phyloP scores from a whole-genome alignment of 2,329 filamentous ascomycete species.

The Ceratocystis colombiana region DNA sequence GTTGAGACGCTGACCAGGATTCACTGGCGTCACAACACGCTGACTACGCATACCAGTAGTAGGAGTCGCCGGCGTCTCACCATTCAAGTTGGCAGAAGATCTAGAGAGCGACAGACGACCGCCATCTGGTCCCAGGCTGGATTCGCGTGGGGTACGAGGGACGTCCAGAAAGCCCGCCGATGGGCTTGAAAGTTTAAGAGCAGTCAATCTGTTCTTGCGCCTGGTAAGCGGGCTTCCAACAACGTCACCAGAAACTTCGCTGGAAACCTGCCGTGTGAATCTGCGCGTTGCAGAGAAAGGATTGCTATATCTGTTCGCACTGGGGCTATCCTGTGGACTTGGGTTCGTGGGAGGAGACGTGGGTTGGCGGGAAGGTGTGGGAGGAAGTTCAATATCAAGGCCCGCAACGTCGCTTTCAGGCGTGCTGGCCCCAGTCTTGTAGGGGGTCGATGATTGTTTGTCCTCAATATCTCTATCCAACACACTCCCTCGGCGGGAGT shows the following conservation, averaged over 20 bases:
- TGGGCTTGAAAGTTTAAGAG: conserved; percentile 20
- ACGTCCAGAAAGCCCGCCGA: conserved; percentile 22
- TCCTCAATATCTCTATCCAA: conserved; percentile 75
- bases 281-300: conserved; percentile 35
- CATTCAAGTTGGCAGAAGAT: conserved; percentile 29
- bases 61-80: conserved; percentile 62
- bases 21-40: conserved; percentile 55
- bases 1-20: conserved; percentile 52
- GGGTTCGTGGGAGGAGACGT: conserved; percentile 37
- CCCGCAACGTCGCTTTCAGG: conserved; percentile 16
- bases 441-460: conserved; percentile 35
- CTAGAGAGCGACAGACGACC: conserved; percentile 75
- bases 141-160: conserved; percentile 73
- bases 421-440: conserved; percentile 13
- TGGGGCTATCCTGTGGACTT: conserved; percentile 40
- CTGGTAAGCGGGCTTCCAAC: conserved; percentile 19
- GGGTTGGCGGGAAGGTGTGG: conserved; percentile 75
- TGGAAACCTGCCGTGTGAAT: conserved; percentile 32
- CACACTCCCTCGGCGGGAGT: conserved; percentile 55
- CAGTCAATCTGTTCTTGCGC: conserved; percentile 22
- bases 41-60: conserved; percentile 43
- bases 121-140: conserved; percentile 64
- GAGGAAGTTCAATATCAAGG: conserved; percentile 58
- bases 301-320: conserved; percentile 37
- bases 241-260: conserved; percentile 16